Base-by-base conservation (phyloP, 495 filamentous ascomycete genomes). In the Acidiella bohemica region DNA sequence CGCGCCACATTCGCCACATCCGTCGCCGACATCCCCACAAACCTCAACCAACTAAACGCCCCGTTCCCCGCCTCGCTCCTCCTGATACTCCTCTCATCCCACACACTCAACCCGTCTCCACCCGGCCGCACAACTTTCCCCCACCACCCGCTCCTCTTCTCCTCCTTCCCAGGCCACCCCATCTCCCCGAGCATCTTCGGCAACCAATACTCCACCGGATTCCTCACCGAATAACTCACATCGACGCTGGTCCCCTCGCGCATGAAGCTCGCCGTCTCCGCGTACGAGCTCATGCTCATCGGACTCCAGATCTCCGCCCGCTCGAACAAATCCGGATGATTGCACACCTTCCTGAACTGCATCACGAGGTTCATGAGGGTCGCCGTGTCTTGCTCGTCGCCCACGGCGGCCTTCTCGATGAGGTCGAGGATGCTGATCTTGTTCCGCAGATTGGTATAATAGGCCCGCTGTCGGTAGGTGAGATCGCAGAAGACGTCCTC, bases 261-360 rank as follows among this genome's bases (percentile, higher is more conserved):
- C 43, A 95, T 63, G 57, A 99, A 96, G 0, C 84, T 93, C 10
- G 81, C 86, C 8, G 87, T 94, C 60, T 96, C 92, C 13, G 87
- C 92, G 57, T 85, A 96, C 59, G 80, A 68, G 6, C 75, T 78
- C 42, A 78, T 70, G 1, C 83, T 84, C 54, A 86, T 78, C 0
- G 88, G 86, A 12, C 87, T 93, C 14, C 73, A 75, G 14, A 81
- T 92, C 42, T 96, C 90, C 12, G 88, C 86, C 30, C 92, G 76
- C 58, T 99, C 87, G 45, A 96, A 96, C 16, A 97, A 65, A 63
- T 97, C 90, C 2, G 90, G 90, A 59, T 97, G 90, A 53, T 97
- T 97, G 67, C 90, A 97, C 37, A 97, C 92, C 65, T 97, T 97
- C 40, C 90, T 77, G 73, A 97, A 97, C 61, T 97, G 92, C 90